Evolutionary conservation across 2,329 filamentous ascomycete genomes (phyloP).

Genomic region (Fusarium musae): DNA sequence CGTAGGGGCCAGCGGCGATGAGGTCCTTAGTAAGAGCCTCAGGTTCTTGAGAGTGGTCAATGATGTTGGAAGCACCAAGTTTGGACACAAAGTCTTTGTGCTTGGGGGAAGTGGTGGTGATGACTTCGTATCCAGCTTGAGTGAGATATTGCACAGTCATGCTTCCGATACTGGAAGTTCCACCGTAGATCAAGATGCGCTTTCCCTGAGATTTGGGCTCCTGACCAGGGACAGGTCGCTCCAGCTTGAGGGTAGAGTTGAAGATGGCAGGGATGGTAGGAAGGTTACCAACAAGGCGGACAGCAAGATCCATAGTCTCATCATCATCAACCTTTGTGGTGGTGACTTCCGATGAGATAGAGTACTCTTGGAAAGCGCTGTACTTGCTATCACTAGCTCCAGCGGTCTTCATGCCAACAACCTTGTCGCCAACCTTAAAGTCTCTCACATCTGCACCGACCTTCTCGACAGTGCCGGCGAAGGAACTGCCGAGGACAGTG

Average conservation of each 20-base stretch:
- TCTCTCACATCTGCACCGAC: constrained; percentile 9
- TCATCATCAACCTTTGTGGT: constrained; percentile 23
- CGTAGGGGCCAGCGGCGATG: constrained; percentile 16
- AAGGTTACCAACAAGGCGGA: constrained; percentile 31
- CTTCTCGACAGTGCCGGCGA: constrained; percentile 27
- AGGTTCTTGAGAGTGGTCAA: constrained; percentile 9
- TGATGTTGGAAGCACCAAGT: constrained; percentile 18
- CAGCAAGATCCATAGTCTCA: constrained; percentile 19
- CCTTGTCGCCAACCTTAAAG: constrained; percentile 31
- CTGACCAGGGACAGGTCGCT: constrained; percentile 9
- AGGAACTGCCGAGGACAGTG: constrained; percentile 26
- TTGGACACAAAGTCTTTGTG: constrained; percentile 24
- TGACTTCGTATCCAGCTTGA: constrained; percentile 32
- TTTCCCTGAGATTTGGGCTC: constrained; percentile 13
- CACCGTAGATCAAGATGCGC: constrained; percentile 27
- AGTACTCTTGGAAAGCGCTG: constrained; percentile 29
- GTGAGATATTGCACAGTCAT: constrained; percentile 29
- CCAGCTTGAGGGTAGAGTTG: constrained; percentile 22
- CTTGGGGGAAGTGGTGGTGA: constrained; percentile 33
- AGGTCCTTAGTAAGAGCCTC: constrained; percentile 14
- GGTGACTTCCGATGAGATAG: constrained; percentile 4
- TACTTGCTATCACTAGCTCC: constrained; percentile 30
- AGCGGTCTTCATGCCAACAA: constrained; percentile 30
- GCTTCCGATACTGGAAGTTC: constrained; percentile 33
- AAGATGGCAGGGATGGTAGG: constrained; percentile 32